These are phyloP conservation scores for Alternaria infectoria DNA, from an alignment of 2,329 filamentous ascomycete genomes.

Conservation along the genomic window DNA sequence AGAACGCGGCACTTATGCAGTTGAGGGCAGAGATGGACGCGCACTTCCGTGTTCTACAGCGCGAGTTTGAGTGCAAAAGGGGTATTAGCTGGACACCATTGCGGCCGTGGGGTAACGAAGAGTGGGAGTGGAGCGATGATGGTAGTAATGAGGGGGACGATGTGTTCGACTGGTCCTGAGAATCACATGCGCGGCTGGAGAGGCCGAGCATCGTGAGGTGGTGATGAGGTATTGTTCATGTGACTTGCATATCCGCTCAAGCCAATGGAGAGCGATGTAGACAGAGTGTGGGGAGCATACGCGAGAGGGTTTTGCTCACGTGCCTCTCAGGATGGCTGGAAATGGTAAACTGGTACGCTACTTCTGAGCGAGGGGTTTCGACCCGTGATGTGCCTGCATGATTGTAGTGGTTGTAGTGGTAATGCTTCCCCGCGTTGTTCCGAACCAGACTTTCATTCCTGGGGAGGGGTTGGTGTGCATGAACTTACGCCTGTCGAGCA, in stretches of 20 bases:
- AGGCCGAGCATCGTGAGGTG: neutral
- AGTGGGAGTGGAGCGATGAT: neutral
- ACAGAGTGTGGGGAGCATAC: neutral
- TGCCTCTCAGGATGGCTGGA: neutral
- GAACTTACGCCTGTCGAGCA: neutral
- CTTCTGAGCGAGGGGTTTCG: neutral
- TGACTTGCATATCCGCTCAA: neutral
- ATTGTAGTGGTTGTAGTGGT: neutral
- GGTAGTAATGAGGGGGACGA: neutral
- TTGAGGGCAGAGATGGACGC: neutral
- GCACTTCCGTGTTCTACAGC: slow-evolving; percentile 1
- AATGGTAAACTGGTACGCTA: neutral
- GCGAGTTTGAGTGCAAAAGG: slow-evolving; percentile 11
- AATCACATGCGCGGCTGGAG: neutral
- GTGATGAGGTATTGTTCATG: neutral
- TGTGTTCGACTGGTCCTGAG: neutral
- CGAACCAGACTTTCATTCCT: neutral
- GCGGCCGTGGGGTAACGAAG: neutral
- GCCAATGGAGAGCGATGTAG: neutral
- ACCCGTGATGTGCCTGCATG: neutral
- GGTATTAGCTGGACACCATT: slow-evolving; percentile 3
- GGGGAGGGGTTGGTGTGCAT: neutral
- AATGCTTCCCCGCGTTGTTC: neutral
- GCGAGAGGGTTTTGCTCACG: neutral
- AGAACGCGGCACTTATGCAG: neutral